Conservation (phyloP, 768 basidiomycete species). For the Rhizopogon rudus region DNA sequence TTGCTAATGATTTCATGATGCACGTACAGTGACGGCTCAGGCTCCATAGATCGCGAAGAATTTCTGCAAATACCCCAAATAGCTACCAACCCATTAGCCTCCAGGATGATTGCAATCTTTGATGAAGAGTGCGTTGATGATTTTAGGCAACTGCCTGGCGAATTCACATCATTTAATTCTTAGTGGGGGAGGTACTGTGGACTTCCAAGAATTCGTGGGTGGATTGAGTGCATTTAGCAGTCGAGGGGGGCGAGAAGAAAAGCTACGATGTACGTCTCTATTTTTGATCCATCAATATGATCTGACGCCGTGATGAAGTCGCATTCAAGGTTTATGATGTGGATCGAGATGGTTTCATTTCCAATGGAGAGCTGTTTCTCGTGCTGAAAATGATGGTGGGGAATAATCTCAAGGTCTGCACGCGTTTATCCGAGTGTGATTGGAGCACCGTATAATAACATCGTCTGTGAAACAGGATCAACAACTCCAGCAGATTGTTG, state of each 20-base stretch:
- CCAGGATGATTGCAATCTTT: slow-evolving; percentile 98
- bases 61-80: slow-evolving; percentile 99
- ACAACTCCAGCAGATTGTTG: slow-evolving; percentile 98
- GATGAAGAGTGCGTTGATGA: slow-evolving; percentile 85
- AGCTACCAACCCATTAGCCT: slow-evolving; percentile 93
- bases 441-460: neutral
- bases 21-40: slow-evolving; percentile 78
- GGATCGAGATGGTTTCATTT: slow-evolving; percentile 95
- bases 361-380: slow-evolving; percentile 96
- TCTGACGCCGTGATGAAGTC: slow-evolving; percentile 45
- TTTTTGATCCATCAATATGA: slow-evolving; percentile 3
- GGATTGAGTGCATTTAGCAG: slow-evolving; percentile 97
- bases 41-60: slow-evolving; percentile 97
- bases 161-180: neutral
- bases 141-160: slow-evolving; percentile 3
- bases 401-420: slow-evolving; percentile 86
- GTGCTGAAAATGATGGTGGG: slow-evolving; percentile 99
- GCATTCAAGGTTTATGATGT: slow-evolving; percentile 99
- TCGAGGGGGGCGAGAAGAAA: slow-evolving; percentile 95
- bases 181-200: slow-evolving; percentile 97
- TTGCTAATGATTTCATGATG: neutral
- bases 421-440: neutral
- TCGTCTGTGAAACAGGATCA: slow-evolving; percentile 60
- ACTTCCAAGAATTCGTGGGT: slow-evolving; percentile 99
- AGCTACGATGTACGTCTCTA: slow-evolving; percentile 74